Percentiles rank a stretch among this genome's conserved stretches.
These are phyloP conservation scores for Cardamine chenopodiifolia DNA, from an alignment of 345 rosid species.

Conservation along the genomic window DNA sequence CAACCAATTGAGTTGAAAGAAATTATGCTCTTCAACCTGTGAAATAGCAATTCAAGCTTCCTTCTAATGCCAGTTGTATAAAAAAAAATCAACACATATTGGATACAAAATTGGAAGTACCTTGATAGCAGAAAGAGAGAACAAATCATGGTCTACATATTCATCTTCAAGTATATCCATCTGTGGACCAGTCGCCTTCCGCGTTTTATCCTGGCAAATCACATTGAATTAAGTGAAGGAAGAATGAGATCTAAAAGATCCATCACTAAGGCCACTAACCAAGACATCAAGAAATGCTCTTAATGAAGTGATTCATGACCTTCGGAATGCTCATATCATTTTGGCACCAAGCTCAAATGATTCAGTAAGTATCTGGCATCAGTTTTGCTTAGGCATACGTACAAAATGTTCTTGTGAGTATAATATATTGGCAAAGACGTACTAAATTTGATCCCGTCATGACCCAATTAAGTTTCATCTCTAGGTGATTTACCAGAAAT, in stretches of 20 bases:
- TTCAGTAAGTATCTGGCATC: conserved; percentile 1
- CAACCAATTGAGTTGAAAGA: background rate
- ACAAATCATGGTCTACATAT: conserved; percentile 71
- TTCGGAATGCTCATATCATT: background rate
- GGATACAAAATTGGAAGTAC: conserved; percentile 42
- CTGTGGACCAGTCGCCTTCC: conserved; percentile 81
- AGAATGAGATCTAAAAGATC: background rate
- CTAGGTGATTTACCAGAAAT: background rate
- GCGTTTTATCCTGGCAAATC: conserved; percentile 69
- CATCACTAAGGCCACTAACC: background rate
- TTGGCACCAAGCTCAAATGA: background rate
- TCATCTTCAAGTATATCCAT: conserved; percentile 85
- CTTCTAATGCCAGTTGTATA: background rate
- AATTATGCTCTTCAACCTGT: background rate
- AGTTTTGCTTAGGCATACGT: background rate
- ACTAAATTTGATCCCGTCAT: background rate
- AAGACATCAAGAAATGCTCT: background rate
- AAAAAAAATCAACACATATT: background rate
- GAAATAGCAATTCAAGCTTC: background rate
- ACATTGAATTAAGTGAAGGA: conserved; percentile 1
- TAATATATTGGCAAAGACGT: background rate
- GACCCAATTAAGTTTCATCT: background rate
- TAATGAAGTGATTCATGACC: background rate
- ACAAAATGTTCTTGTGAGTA: background rate
- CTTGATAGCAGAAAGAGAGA: conserved; percentile 93